Base-by-base conservation (phyloP, 177 flowering plant genomes). In the Vitis hybrid region DNA sequence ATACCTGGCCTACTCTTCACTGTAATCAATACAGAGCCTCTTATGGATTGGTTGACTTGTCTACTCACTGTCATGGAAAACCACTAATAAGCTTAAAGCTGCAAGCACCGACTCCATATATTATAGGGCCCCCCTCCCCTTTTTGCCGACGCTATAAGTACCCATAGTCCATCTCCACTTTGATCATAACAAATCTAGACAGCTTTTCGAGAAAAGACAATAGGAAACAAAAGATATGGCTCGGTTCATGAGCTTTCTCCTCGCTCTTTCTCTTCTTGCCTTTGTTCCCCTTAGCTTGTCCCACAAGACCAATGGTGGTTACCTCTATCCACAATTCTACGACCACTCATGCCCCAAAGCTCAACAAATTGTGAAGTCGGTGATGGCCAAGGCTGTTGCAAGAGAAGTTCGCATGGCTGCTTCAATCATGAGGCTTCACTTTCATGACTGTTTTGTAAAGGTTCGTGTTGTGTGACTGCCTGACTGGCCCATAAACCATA, bases 391-490 rank as follows among this genome's bases (percentile, higher is more conserved):
- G 69, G 97, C 97, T 22, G 91, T 88, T 0, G 93, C 90, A 0
- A 83, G 61, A 75, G 97, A 94, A 68, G 68, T 91, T 9, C 86
- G 98, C 31, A 90, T 87, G 88, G 93, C 97, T 69, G 98, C 98
- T 71, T 94, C 98, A 3, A 67, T 94, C 77, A 79, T 94, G 5
- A 80, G 98, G 82, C 94, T 94, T 22, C 94, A 91, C 71, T 94
- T 94, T 81, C 97, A 94, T 69, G 97, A 94, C 73, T 92, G 97
- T 59, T 94, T 92, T 74, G 97, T 92, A 53, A 82, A 92, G 96
- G 98, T 90, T 50, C 39, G 48, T 51, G 5, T 62, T 19, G 39
- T 52, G 51, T 60, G 49, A 33, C 5, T 48, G 31, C 31, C 31
- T 29, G 31, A 29, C 31, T 29, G 31, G 31, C 31, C 31, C 31